Conservation (phyloP, 1,139 yeast genomes). For the Diutina sp. region DNA sequence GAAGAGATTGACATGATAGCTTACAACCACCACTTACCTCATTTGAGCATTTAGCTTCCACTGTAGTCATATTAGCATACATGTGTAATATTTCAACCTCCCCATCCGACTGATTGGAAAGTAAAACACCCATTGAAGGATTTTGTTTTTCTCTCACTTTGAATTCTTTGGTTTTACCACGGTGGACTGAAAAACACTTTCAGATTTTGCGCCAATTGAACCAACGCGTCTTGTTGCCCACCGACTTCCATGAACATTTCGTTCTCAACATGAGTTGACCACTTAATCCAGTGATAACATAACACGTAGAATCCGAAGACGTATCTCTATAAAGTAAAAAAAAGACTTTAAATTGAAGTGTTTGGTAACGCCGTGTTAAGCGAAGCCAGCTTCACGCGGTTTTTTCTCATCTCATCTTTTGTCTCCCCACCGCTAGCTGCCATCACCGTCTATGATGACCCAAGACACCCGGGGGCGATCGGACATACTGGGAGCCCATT, state of each 20-base stretch:
- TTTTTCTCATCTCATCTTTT: conserved; percentile 2
- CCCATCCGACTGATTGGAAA: no score
- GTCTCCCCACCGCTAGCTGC: background rate
- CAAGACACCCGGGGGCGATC: background rate
- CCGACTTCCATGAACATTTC: background rate
- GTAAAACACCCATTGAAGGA: no score
- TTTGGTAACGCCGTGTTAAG: background rate
- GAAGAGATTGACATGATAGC: no score
- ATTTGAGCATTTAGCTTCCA: no score
- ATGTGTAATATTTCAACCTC: no score
- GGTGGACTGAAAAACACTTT: background rate
- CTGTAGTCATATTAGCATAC: no score
- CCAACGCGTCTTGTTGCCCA: background rate
- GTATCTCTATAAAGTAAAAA: background rate
- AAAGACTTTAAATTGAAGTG: background rate
- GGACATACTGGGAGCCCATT: background rate
- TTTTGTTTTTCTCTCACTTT: no score
- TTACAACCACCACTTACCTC: no score
- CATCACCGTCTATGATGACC: background rate
- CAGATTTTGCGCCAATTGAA: background rate
- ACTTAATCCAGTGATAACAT: background rate
- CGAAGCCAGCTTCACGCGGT: background rate
- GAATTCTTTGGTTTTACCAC: background rate
- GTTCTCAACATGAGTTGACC: background rate
- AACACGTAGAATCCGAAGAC: background rate